Evolutionary conservation across 345 rosid genomes (phyloP), one percentile per base, ranked within the genome.

Genomic region (Salix caprea): DNA sequence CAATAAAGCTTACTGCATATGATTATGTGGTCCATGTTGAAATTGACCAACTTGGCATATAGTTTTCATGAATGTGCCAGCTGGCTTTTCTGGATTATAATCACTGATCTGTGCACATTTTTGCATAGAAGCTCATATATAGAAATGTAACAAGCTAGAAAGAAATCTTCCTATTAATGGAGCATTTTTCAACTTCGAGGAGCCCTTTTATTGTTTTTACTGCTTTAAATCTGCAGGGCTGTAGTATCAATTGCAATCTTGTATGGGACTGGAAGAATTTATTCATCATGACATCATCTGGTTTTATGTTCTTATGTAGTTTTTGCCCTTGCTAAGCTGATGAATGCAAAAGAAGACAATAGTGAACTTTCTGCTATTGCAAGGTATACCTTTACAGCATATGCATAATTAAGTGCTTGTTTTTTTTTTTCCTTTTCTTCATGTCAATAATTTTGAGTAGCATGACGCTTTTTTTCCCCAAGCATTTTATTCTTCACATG

Each of bases 291-390:
- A 21, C 50, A 4, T 24, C n/a, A 76, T 67, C 44, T 42, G 44
- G 37, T 46, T 66, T 40, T 64, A 65, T 68, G 1, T 62, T 48
- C 72, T 3, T 42, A 39, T 79, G 83, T 93, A 96, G 97, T 92
- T 61, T 96, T 90, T 78, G 78, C 97, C 67, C 98, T 96, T 67
- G 97, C 97, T 71, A 96, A 96, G 91, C 86, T 96, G 85, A 89
- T 96, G 99, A 94, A 96, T 81, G 92, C 88, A 54, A 85, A 87
- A 77, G 98, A 90, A 88, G 91, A 90, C 81, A 88, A 82, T 76
- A 88, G 99, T 83, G 85, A 91, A 74, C 99, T 96, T 83, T 96
- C 99, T 84, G 97, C 97, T 9, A 91, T 96, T 84, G 97, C 99
- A 71, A 91, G 99, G 99, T 96, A 87, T 24, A 70, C 56, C 58